Evolutionary conservation across 73 alveolate genomes (phyloP).

Genomic region (Paramecium tetraurelia): DNA sequence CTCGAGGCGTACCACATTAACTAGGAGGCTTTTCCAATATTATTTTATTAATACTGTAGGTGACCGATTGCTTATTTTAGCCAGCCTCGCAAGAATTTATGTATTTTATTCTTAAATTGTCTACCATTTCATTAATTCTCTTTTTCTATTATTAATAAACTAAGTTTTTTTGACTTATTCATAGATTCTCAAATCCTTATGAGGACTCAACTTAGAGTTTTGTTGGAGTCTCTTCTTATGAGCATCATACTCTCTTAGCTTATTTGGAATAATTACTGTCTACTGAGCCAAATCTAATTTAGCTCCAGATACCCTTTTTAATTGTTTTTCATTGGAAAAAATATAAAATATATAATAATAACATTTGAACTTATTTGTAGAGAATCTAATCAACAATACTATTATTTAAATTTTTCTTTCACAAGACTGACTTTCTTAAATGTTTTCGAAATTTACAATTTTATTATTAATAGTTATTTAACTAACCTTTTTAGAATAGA

Average conservation of each 20-base stretch:
- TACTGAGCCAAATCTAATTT: background rate
- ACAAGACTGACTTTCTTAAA: background rate
- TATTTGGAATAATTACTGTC: background rate
- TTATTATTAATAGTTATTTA: background rate
- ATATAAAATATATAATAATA: background rate
- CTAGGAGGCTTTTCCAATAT: background rate
- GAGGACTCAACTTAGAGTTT: background rate
- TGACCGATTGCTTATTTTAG: background rate
- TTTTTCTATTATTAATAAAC: background rate
- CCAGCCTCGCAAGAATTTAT: background rate
- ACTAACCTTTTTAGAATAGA: too few relatives aligned
- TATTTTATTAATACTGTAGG: background rate
- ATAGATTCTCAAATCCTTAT: background rate
- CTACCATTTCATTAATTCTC: background rate
- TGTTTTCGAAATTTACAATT: background rate
- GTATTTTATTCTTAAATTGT: background rate
- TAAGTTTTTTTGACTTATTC: background rate
- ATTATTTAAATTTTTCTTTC: background rate
- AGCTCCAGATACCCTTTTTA: background rate
- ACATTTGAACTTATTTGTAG: background rate
- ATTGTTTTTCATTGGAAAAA: background rate
- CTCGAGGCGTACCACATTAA: slow-evolving; percentile 4
- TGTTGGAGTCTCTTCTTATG: background rate
- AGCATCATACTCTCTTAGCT: background rate
- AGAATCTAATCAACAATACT: background rate